phyloP scores from a whole-genome alignment of 2,329 filamentous ascomycete species.

The Trichoderma citrinoviride region DNA sequence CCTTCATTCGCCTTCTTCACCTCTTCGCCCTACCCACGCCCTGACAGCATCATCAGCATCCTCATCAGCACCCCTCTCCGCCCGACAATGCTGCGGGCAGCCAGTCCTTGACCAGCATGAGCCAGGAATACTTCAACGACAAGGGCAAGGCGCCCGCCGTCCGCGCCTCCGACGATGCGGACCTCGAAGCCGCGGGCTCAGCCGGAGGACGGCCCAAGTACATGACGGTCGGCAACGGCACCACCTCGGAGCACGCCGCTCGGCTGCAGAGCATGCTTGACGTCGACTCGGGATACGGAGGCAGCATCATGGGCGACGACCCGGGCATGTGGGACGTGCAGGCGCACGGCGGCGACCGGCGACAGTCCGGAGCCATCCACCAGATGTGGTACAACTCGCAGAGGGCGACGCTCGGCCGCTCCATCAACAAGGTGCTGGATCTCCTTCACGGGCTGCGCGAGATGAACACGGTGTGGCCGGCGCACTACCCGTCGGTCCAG shows the following conservation, averaged over 20 bases:
- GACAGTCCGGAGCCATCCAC: constrained; percentile 78
- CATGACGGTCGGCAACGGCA: constrained; percentile 84
- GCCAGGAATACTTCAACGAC: constrained; percentile 55
- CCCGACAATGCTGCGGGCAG: constrained; percentile 38
- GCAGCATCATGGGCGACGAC: constrained; percentile 68
- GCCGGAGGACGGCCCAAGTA: constrained; percentile 57
- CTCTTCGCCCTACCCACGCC: background rate
- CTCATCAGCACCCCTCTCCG: background rate
- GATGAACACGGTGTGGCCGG: constrained; percentile 90
- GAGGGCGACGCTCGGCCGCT: constrained; percentile 77
- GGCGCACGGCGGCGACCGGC: constrained; percentile 41
- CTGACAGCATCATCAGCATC: constrained; percentile 23
- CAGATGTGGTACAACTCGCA: constrained; percentile 96
- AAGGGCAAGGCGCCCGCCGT: constrained; percentile 51
- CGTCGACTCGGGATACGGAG: constrained; percentile 87
- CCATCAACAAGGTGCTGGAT: constrained; percentile 84
- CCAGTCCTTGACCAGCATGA: constrained; percentile 47
- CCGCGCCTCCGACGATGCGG: constrained; percentile 29
- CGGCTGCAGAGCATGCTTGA: constrained; percentile 79
- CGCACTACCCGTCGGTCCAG: constrained; percentile 87
- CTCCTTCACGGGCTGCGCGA: constrained; percentile 78
- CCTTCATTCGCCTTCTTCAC: too few species aligned
- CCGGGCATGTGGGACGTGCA: constrained; percentile 41
- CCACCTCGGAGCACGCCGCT: constrained; percentile 76
- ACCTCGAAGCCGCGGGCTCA: constrained; percentile 26